These are phyloP conservation scores for Lactuca sativa DNA, from an alignment of 129 eudicot species.

Conservation along the genomic window DNA sequence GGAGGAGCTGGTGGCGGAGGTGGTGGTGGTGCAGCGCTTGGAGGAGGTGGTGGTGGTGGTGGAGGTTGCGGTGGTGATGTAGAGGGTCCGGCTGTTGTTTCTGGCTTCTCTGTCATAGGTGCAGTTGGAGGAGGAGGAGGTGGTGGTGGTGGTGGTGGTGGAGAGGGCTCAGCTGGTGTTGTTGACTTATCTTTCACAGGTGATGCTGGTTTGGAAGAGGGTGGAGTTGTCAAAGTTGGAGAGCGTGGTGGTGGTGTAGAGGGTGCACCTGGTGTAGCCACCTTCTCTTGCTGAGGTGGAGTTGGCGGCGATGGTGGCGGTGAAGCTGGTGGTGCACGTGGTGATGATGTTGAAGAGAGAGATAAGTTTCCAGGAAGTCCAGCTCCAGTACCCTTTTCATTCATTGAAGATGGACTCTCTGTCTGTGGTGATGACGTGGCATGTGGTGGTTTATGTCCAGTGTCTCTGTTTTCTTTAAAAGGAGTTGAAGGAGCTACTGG, in stretches of 20 bases:
- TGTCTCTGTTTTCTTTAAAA: constrained; percentile 21
- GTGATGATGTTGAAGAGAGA: constrained; percentile 16
- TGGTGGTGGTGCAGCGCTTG: neutral
- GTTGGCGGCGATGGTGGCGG: constrained; percentile 58
- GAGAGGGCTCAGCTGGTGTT: neutral
- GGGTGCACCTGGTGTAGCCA: constrained; percentile 20
- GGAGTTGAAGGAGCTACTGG: constrained; percentile 30
- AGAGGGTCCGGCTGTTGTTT: neutral
- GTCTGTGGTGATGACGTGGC: constrained; percentile 16
- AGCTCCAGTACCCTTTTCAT: constrained; percentile 13
- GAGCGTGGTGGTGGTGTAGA: constrained; percentile 31
- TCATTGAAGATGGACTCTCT: constrained; percentile 17
- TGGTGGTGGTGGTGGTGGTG: constrained; percentile 19
- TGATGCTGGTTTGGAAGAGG: constrained; percentile 27
- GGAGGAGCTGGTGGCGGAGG: constrained; percentile 34
- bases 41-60: constrained; percentile 41
- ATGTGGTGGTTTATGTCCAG: constrained; percentile 16
- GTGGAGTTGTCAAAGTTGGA: constrained; percentile 27
- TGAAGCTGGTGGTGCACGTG: constrained; percentile 33
- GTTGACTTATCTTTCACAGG: constrained; percentile 6
- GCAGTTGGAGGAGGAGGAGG: constrained; percentile 29
- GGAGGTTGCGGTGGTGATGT: constrained; percentile 23
- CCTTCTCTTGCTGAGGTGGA: constrained; percentile 40
- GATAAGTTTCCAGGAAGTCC: constrained; percentile 18
- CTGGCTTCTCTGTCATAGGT: constrained; percentile 20